Percentiles rank a stretch among this genome's conserved stretches.
These are phyloP conservation scores for Fusarium armeniacum DNA, from an alignment of 2,329 filamentous ascomycete species.

Conservation along the genomic window DNA sequence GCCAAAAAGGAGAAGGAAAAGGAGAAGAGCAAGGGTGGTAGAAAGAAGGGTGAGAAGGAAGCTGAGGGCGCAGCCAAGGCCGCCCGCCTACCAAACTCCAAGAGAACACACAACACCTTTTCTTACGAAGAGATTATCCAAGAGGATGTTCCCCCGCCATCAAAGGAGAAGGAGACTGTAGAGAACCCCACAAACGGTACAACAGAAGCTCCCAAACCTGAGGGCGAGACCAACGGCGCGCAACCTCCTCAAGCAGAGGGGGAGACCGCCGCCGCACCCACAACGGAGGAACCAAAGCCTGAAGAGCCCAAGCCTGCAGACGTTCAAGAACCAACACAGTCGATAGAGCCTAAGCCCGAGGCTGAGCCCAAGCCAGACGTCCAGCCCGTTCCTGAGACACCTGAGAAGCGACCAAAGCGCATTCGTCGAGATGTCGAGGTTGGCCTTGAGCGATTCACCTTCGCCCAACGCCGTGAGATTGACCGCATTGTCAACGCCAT, in stretches of 20 bases:
- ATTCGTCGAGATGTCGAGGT: constrained; percentile 79
- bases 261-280: constrained; percentile 12
- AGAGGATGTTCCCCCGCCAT: constrained; percentile 61
- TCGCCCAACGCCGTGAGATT: constrained; percentile 78
- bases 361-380: constrained; percentile 37
- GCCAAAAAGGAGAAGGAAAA: constrained; percentile 87
- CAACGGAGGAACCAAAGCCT: constrained; percentile 14
- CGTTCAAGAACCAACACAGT: constrained; percentile 40
- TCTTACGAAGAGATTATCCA: constrained; percentile 77
- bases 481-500: constrained; percentile 88
- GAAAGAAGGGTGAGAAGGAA: constrained; percentile 68
- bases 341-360: constrained; percentile 43
- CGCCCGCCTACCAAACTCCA: constrained; percentile 77
- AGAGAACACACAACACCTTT: constrained; percentile 77
- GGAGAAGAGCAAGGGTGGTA: constrained; percentile 69
- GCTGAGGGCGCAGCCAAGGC: constrained; percentile 68
- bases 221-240: constrained; percentile 35
- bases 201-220: constrained; percentile 30
- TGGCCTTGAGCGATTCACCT: constrained; percentile 80
- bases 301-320: constrained; percentile 50
- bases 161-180: constrained; percentile 52
- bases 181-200: constrained; percentile 36
- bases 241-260: constrained; percentile 26
- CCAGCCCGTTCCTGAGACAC: constrained; percentile 48
- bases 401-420: constrained; percentile 67